Conservation (phyloP, 2,329 filamentous ascomycete species). For the Blastomyces parvus region DNA sequence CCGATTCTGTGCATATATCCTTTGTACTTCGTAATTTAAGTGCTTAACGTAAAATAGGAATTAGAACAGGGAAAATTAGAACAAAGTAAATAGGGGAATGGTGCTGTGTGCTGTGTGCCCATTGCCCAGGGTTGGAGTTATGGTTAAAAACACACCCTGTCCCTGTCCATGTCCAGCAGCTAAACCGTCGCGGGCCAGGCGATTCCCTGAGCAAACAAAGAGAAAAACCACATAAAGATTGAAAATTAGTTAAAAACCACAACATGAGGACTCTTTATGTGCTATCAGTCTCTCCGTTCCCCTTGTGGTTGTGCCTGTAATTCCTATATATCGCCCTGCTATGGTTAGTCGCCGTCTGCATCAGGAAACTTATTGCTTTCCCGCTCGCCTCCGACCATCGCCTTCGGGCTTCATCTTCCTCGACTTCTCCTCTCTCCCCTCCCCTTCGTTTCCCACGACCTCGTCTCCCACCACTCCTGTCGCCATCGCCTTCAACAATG, state of each 20-base stretch:
- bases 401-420: background rate
- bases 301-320: background rate
- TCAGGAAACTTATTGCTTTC: background rate
- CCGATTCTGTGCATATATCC: too few relatives aligned
- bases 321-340: background rate
- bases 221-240: background rate
- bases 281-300: background rate
- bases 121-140: background rate
- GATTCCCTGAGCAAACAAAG: background rate
- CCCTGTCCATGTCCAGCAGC: background rate
- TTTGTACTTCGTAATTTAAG: too few relatives aligned
- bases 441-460: conserved; percentile 4
- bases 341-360: background rate
- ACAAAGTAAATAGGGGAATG: too few relatives aligned
- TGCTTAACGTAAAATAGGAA: too few relatives aligned
- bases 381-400: background rate
- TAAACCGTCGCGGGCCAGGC: background rate
- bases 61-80: too few relatives aligned
- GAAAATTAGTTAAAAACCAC: background rate
- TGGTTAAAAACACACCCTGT: background rate
- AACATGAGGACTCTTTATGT: background rate
- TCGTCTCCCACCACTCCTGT: conserved; percentile 2
- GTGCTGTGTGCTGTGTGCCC: too few relatives aligned
- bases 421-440: background rate
- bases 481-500: conserved; percentile 9